These are phyloP conservation scores for Monosporascus ibericus DNA, from an alignment of 2,329 filamentous ascomycete species.

Conservation along the genomic window DNA sequence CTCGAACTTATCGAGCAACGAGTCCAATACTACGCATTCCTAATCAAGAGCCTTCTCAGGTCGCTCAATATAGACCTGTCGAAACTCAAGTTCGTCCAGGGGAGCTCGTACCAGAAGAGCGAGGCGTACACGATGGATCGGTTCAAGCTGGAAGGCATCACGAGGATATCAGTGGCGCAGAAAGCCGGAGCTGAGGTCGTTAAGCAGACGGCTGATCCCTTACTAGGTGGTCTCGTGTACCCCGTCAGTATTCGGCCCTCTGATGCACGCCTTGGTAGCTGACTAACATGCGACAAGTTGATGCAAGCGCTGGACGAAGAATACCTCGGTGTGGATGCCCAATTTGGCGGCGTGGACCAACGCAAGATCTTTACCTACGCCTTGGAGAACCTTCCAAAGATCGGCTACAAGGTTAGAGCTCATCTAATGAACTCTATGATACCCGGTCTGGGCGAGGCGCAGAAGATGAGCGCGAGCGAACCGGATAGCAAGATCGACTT, in stretches of 20 bases:
- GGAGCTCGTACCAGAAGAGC: slow-evolving; percentile 73
- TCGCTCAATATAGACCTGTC: slow-evolving; percentile 74
- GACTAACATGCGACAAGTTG: neutral
- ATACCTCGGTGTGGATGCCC: slow-evolving; percentile 79
- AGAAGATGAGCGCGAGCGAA: slow-evolving; percentile 80
- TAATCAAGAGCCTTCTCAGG: slow-evolving; percentile 68
- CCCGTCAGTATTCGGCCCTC: slow-evolving; percentile 46
- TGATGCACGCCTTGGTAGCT: neutral
- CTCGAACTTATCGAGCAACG: slow-evolving; percentile 80
- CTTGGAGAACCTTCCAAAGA: slow-evolving; percentile 74
- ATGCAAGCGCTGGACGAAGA: slow-evolving; percentile 88
- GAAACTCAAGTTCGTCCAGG: slow-evolving; percentile 76
- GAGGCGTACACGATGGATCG: slow-evolving; percentile 81
- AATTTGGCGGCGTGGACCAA: slow-evolving; percentile 84
- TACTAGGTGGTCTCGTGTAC: slow-evolving; percentile 71
- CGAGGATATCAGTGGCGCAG: slow-evolving; percentile 57
- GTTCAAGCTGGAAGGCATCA: slow-evolving; percentile 71
- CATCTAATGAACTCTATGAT: slow-evolving; percentile 85
- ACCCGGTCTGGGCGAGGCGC: slow-evolving; percentile 69
- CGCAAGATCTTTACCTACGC: slow-evolving; percentile 84
- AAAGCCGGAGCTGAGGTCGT: slow-evolving; percentile 92
- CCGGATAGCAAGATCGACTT: slow-evolving; percentile 85
- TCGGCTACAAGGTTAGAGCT: slow-evolving; percentile 70
- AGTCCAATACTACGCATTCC: slow-evolving; percentile 74
- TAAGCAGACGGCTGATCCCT: slow-evolving; percentile 78